A percentile compares a stretch with the other conserved stretches of the same genome.
These are phyloP conservation scores for Tuber aestivum DNA, from an alignment of 495 filamentous ascomycete species.

Conservation along the genomic window DNA sequence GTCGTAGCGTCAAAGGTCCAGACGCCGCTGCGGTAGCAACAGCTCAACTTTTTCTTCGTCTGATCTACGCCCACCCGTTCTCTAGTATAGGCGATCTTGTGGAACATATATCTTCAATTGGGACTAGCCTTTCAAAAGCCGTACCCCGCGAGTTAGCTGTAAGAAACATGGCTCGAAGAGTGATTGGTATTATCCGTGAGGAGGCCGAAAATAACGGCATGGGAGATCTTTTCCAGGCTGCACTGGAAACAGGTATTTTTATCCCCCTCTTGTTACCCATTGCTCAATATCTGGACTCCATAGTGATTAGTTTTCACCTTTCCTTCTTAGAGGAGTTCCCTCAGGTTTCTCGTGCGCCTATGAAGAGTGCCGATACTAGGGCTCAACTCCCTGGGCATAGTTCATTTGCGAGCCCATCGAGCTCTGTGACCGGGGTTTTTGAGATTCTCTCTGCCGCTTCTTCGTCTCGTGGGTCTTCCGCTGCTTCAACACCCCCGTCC, in stretches of 20 bases:
- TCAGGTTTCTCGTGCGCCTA: neutral
- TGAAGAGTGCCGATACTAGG: neutral
- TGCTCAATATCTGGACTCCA: neutral
- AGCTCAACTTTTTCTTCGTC: conserved; percentile 72
- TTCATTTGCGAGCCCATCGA: neutral
- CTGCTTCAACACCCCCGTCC: conserved; percentile 24
- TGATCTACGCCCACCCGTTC: conserved; percentile 68
- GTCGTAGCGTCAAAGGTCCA: conserved; percentile 79
- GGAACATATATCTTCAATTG: conserved; percentile 66
- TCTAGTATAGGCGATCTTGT: conserved; percentile 70
- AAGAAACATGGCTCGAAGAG: conserved; percentile 85
- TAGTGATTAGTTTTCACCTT: neutral
- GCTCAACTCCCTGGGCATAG: neutral
- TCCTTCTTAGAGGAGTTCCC: conserved; percentile 16
- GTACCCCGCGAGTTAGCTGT: conserved; percentile 85
- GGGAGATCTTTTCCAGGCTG: conserved; percentile 54
- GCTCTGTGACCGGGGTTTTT: conserved; percentile 36
- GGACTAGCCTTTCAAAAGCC: conserved; percentile 65
- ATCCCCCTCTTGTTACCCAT: conserved; percentile 10
- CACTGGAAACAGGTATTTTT: conserved; percentile 43
- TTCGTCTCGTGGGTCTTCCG: conserved; percentile 31
- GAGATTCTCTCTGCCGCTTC: conserved; percentile 33
- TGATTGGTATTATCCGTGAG: conserved; percentile 84
- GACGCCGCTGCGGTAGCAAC: conserved; percentile 86
- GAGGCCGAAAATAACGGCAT: conserved; percentile 77